Base-by-base conservation (phyloP, 2,329 filamentous ascomycete species). In the Myriosclerotinia curreyana region DNA sequence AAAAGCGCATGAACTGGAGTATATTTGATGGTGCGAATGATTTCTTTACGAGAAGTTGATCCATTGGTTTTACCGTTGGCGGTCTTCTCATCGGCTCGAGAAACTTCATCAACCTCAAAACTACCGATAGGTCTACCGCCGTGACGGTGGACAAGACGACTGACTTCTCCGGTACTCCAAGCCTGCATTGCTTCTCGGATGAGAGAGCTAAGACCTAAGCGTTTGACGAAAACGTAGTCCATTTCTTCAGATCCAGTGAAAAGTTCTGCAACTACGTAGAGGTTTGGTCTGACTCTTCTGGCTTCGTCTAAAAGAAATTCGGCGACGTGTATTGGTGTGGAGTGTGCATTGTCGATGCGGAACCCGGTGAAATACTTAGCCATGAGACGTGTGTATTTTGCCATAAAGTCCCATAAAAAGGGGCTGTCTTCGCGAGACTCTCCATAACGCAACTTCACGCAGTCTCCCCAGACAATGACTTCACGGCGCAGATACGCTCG, bases 101-200 rank as follows among this genome's bases (percentile, higher is more conserved):
- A 86, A 15, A 93, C 84, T 68, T 96, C 90, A 71, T 97, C 92
- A n/a, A 96, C 83, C 73, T 98, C 93, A 72, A 99, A 98, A 76
- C 94, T 98, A 65, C 95, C 95, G 74, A 99, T 97, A 0, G 96
- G 95, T 34, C 92, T 86, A 46, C 95, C 95, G 40, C 92, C 94
- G 75, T 99, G 93, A 68, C 89, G 89, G 77, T 99, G 96, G 14
- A 99, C 93, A 42, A 99, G 82, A 53, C 93, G 84, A 77, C 93
- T 97, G 68, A 99, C 82, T 76, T 99, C 96, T 14, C 86, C 91
- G 1, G 95, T 96, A 74, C 90, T 94, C 94, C 94, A 98, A 40
- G 93, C 91, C 76, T 99, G 95, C 96, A 99, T 99, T 14, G 94
- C 94, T 77, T 99, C 95, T 65, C 95, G 87, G 69, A 99, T 96